phyloP scores from a whole-genome alignment of 2,329 filamentous ascomycete genomes.

The Talaromyces albobiverticillius region DNA sequence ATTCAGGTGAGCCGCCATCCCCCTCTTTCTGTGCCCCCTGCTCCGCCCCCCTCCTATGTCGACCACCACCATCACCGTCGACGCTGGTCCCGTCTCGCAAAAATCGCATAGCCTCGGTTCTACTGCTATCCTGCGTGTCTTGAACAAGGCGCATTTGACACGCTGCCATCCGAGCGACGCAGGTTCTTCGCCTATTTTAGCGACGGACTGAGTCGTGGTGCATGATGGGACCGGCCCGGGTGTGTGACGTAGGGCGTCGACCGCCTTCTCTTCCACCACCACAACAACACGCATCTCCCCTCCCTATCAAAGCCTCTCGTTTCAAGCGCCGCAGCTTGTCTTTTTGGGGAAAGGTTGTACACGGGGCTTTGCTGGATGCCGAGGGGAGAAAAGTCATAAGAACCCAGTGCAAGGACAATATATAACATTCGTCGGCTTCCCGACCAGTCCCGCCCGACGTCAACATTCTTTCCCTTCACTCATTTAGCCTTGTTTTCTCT shows the following conservation, averaged over 20 bases:
- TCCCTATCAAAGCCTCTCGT: background rate
- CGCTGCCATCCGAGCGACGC: constrained; percentile 1
- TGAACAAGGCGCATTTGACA: background rate
- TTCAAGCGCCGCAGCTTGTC: background rate
- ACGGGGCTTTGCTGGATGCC: background rate
- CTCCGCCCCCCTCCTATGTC: constrained; percentile 13
- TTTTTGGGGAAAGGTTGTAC: background rate
- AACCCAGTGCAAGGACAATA: background rate
- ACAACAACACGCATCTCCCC: background rate
- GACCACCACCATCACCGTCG: constrained; percentile 10
- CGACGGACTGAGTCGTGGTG: constrained; percentile 5
- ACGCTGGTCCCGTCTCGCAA: constrained; percentile 1
- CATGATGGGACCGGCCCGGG: constrained; percentile 8
- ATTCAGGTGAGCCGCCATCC: constrained; percentile 17
- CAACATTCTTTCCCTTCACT: background rate
- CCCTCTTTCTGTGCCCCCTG: constrained; percentile 16
- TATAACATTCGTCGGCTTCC: background rate
- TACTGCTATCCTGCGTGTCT: background rate
- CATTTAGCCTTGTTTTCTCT: background rate
- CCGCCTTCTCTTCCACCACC: background rate
- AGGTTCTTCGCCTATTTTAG: constrained; percentile 8
- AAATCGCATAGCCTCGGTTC: constrained; percentile 7
- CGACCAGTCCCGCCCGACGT: background rate
- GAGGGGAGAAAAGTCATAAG: background rate
- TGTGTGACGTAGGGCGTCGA: constrained; percentile 17